phyloP scores from a whole-genome alignment of 208 protist species.

The Angomonas deanei region DNA sequence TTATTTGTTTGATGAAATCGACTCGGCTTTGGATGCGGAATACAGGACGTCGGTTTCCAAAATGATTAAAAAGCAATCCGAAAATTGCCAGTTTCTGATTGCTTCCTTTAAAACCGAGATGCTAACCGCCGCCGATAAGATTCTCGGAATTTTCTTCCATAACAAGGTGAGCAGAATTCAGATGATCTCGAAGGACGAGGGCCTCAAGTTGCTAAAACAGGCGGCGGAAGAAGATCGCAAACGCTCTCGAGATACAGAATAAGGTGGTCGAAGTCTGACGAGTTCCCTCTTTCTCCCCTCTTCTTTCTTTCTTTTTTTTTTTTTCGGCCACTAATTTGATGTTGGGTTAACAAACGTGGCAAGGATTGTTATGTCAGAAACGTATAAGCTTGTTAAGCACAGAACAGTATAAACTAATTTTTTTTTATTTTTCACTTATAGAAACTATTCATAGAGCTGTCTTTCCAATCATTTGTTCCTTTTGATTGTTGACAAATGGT shows the following conservation, averaged over 20 bases:
- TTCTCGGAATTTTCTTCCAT: constrained; percentile 94
- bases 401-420: too few relatives aligned
- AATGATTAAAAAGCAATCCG: constrained; percentile 91
- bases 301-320: background rate
- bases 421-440: constrained; percentile 8
- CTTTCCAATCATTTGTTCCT: background rate
- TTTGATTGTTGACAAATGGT: too few relatives aligned
- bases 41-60: constrained; percentile 91
- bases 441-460: background rate
- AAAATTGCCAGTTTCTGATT: constrained; percentile 96
- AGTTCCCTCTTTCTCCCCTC: background rate
- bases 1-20: constrained; percentile 99
- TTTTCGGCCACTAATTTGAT: background rate
- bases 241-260: constrained; percentile 36
- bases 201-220: constrained; percentile 47
- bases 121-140: constrained; percentile 89
- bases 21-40: constrained; percentile 95
- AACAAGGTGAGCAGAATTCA: constrained; percentile 94
- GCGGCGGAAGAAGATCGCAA: constrained; percentile 62
- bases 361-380: too few relatives aligned
- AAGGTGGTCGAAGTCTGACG: too few relatives aligned
- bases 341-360: too few relatives aligned
- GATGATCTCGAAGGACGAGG: constrained; percentile 66
- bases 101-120: constrained; percentile 98
- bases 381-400: too few relatives aligned